These are phyloP conservation scores for Boletellus emodensis DNA, from an alignment of 768 basidiomycete genomes.

Conservation along the genomic window DNA sequence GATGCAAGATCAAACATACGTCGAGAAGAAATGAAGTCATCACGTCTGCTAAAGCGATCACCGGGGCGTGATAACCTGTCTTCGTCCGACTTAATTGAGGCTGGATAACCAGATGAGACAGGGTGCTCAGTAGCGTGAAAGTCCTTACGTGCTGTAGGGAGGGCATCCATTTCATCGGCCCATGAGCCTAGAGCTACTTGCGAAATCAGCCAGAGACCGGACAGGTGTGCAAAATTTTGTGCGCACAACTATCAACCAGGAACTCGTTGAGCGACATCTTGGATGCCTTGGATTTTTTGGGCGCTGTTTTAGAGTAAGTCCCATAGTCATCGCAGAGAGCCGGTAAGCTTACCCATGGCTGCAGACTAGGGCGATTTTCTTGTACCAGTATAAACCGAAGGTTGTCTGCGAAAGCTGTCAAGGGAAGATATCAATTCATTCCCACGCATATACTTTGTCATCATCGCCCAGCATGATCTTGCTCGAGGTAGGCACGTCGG, in stretches of 20 bases:
- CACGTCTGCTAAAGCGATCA: conserved; percentile 55
- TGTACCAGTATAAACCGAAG: neutral
- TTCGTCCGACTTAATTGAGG: conserved; percentile 67
- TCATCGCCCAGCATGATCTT: conserved; percentile 62
- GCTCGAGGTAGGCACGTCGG: conserved; percentile 56
- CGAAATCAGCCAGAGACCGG: conserved; percentile 13
- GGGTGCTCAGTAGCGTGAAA: conserved; percentile 3
- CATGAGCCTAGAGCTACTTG: conserved; percentile 80
- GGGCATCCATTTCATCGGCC: conserved; percentile 96
- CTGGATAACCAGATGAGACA: conserved; percentile 34
- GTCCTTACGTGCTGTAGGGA: conserved; percentile 89
- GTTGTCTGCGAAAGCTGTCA: conserved; percentile 10
- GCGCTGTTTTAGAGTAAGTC: conserved; percentile 47
- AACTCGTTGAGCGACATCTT: conserved; percentile 94
- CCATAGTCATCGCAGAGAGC: neutral
- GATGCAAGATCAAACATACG: conserved; percentile 40
- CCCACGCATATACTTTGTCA: conserved; percentile 27
- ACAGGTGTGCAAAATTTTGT: conserved; percentile 13
- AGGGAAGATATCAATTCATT: conserved; percentile 23
- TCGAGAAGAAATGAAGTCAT: conserved; percentile 62
- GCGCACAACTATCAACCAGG: conserved; percentile 78
- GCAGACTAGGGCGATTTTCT: conserved; percentile 9
- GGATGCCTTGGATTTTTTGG: conserved; percentile 79
- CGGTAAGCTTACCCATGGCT: conserved; percentile 25
- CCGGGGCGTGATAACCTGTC: conserved; percentile 46